Conservation (phyloP, 805 yeast species). For the Brettanomyces naardenensis region DNA sequence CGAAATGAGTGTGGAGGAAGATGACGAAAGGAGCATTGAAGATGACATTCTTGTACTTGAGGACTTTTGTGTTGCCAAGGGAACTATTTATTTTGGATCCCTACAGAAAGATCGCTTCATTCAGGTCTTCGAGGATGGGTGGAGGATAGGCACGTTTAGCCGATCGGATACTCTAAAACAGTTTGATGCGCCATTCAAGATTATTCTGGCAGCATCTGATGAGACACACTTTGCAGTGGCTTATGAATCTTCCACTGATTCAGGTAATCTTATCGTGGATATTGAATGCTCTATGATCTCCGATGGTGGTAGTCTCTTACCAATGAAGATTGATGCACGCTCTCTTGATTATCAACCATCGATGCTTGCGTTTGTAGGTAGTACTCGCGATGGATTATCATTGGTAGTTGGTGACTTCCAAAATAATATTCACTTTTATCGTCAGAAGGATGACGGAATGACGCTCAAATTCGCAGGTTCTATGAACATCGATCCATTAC, state of each 20-base stretch:
- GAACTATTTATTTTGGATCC: slow-evolving; percentile 10
- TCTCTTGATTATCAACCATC: slow-evolving; percentile 13
- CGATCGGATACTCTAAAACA: slow-evolving; percentile 2
- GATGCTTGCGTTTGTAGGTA: slow-evolving; percentile 5
- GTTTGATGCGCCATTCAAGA: slow-evolving; percentile 9
- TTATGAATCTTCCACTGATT: slow-evolving; percentile 9
- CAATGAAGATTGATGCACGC: slow-evolving; percentile 5
- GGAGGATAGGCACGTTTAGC: slow-evolving; percentile 17
- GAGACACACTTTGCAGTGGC: slow-evolving; percentile 10
- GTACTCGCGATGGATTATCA: slow-evolving; percentile 1
- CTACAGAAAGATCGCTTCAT: slow-evolving; percentile 8
- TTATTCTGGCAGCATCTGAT: slow-evolving; percentile 11
- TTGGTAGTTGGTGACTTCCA: slow-evolving; percentile 14
- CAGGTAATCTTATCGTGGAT: slow-evolving; percentile 4
- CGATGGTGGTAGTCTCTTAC: not conserved
- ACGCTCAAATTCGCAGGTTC: not conserved
- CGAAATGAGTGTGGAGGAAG: slow-evolving; percentile 5
- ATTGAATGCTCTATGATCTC: slow-evolving; percentile 11
- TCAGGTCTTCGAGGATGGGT: slow-evolving; percentile 15
- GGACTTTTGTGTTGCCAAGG: slow-evolving; percentile 7
- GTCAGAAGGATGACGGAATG: slow-evolving; percentile 2
- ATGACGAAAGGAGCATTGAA: slow-evolving; percentile 2
- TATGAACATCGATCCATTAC: not conserved
- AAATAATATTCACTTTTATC: slow-evolving; percentile 11
- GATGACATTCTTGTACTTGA: slow-evolving; percentile 2